phyloP scores from a whole-genome alignment of 1,139 yeast genomes.

The Geotrichum restrictum region DNA sequence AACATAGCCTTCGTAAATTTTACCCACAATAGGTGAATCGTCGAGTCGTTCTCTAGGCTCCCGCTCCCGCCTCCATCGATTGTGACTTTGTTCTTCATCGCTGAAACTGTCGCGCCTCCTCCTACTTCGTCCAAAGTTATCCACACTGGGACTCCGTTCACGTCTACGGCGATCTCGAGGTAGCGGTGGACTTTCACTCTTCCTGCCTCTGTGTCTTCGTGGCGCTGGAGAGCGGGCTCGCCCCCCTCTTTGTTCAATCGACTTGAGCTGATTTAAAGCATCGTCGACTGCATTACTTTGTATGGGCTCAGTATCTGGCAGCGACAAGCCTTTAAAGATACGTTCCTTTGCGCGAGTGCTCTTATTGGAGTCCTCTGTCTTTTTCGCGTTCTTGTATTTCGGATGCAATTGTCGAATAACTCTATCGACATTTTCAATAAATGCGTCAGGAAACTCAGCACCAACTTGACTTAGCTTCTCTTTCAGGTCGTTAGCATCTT shows the following conservation, averaged over 20 bases:
- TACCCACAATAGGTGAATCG: slow-evolving; percentile 41
- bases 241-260: neutral
- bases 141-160: slow-evolving; percentile 13
- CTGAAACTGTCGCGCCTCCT: slow-evolving; percentile 5
- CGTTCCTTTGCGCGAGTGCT: slow-evolving; percentile 19
- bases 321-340: slow-evolving; percentile 26
- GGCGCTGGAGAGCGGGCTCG: slow-evolving; percentile 8
- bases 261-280: slow-evolving; percentile 14
- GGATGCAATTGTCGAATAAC: slow-evolving; percentile 39
- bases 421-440: slow-evolving; percentile 42
- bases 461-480: slow-evolving; percentile 53
- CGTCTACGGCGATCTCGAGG: slow-evolving; percentile 7
- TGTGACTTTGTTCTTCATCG: neutral
- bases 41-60: slow-evolving; percentile 28
- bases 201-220: slow-evolving; percentile 1
- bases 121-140: slow-evolving; percentile 17
- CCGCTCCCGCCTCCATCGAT: slow-evolving; percentile 10
- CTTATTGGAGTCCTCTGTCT: slow-evolving; percentile 1
- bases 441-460: slow-evolving; percentile 53
- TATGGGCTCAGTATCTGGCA: slow-evolving; percentile 25
- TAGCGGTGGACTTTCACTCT: slow-evolving; percentile 1
- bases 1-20: slow-evolving; percentile 59
- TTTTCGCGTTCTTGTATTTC: slow-evolving; percentile 24
- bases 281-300: slow-evolving; percentile 16
- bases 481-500: slow-evolving; percentile 41